These are phyloP conservation scores for Kwoniella sp. DNA, from an alignment of 768 basidiomycete species.

Conservation along the genomic window DNA sequence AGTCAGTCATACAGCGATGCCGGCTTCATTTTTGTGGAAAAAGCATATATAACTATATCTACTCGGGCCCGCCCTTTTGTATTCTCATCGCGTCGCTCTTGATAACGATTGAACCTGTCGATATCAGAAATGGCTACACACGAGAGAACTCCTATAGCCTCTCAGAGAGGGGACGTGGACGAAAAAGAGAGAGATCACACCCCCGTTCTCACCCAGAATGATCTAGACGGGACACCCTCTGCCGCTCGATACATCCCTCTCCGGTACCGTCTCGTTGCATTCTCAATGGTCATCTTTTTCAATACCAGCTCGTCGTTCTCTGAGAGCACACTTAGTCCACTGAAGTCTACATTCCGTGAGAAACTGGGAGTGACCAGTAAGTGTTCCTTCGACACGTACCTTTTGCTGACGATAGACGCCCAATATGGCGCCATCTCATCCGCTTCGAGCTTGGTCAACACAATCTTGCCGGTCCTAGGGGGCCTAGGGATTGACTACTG, in stretches of 20 bases:
- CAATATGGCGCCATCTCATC: constrained; percentile 48
- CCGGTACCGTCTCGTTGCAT: constrained; percentile 31
- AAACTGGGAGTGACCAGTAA: constrained; percentile 37
- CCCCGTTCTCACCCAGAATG: constrained; percentile 1
- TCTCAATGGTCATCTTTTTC: constrained; percentile 46
- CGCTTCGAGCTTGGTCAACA: constrained; percentile 49
- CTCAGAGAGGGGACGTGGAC: neutral
- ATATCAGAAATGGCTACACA: too few relatives aligned
- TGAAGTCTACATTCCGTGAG: constrained; percentile 37
- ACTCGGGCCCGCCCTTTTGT: too few relatives aligned
- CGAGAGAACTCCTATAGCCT: neutral
- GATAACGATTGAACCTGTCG: too few relatives aligned
- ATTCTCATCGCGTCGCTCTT: too few relatives aligned
- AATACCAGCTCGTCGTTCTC: constrained; percentile 31
- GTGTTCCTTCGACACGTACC: neutral
- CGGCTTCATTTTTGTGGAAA: too few relatives aligned
- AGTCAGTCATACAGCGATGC: too few relatives aligned
- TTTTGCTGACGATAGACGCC: constrained; percentile 29
- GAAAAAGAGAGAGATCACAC: neutral
- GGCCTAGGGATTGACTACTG: constrained; percentile 52
- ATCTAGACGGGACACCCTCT: constrained; percentile 1
- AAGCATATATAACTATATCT: too few relatives aligned
- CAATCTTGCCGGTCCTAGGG: constrained; percentile 48
- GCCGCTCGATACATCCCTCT: constrained; percentile 24
- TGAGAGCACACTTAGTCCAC: constrained; percentile 30